Evolutionary conservation across 257 asterid species (phyloP), one percentile per base, ranked within the genome.

Genomic region (Jacaranda copaia): DNA sequence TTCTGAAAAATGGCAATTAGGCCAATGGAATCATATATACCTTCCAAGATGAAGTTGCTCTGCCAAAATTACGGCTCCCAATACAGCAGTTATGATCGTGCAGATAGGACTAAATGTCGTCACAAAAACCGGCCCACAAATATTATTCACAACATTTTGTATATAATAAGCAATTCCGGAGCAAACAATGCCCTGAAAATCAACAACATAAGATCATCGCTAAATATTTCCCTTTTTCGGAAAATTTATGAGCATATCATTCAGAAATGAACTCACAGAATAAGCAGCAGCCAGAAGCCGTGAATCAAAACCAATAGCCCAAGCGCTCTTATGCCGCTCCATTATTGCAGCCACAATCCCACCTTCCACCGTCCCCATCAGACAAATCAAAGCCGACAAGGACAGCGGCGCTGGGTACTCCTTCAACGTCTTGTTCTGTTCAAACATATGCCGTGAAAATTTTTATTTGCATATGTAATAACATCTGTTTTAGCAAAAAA

Each of bases 11-110:
- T 25, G 32, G 32, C 32, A 25, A 25, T 25, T 25, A 25, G 32
- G 32, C 32, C 32, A 25, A 25, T 25, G 32, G 32, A 2, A 25
- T 25, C 32, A 25, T 25, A n/a, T n/a, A n/a, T 93, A 93, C 98
- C 97, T 94, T 83, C 99, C 99, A n/a, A 93, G 90, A 76, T 91
- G 97, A 82, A 89, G 81, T 74, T 87, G 84, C 80, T 95, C 99
- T 0, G 93, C 79, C 67, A 95, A 85, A 61, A 95, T 61, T 0
- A 93, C 74, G 79, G 98, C 96, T 13, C 91, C 91, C 60, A 93
- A 86, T 19, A 93, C 38, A 16, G 98, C 97, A 0, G 98, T 95
- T 61, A 95, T 95, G 53, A 91, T 91, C 97, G 87, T 95, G 72
- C 93, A 91, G 6, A 93, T 84, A 58, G 98, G 98, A 74, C 97